These are phyloP conservation scores for Gaeumannomyces sp. DNA, from an alignment of 2,329 filamentous ascomycete genomes.

Conservation along the genomic window DNA sequence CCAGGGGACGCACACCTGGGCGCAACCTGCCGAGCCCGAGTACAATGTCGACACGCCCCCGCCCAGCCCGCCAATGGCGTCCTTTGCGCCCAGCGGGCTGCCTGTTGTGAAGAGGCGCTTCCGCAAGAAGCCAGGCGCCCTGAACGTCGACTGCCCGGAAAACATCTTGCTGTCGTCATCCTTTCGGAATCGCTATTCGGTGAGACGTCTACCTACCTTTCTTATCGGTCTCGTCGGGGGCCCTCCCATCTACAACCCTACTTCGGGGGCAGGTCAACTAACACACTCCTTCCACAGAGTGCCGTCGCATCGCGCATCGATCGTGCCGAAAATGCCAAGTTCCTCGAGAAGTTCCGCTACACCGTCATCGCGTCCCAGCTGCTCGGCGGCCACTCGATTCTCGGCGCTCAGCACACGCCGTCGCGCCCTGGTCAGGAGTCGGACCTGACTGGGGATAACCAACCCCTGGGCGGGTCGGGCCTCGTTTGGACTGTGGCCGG, in stretches of 20 bases:
- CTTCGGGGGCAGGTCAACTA: conserved; percentile 5
- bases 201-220: conserved; percentile 27
- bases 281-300: conserved; percentile 36
- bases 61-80: conserved; percentile 37
- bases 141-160: conserved; percentile 35
- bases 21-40: conserved; percentile 27
- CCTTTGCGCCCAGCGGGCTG: conserved; percentile 51
- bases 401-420: conserved; percentile 30
- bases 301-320: conserved; percentile 68
- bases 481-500: conserved; percentile 53
- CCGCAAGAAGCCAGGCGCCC: conserved; percentile 39
- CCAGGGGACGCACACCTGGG: conserved; percentile 39
- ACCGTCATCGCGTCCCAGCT: conserved; percentile 88
- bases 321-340: conserved; percentile 72
- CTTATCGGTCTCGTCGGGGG: conserved; percentile 9
- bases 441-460: conserved; percentile 18
- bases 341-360: conserved; percentile 90
- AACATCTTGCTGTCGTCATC: conserved; percentile 37
- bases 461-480: conserved; percentile 29
- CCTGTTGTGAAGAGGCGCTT: conserved; percentile 49
- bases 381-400: conserved; percentile 62
- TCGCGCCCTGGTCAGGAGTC: not conserved
- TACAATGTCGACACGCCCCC: conserved; percentile 35
- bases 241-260: not conserved
- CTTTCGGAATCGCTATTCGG: conserved; percentile 45